Evolutionary conservation across 768 basidiomycete genomes (phyloP), one percentile per base, ranked within the genome.

Genomic region (Kwoniella dejecticola): DNA sequence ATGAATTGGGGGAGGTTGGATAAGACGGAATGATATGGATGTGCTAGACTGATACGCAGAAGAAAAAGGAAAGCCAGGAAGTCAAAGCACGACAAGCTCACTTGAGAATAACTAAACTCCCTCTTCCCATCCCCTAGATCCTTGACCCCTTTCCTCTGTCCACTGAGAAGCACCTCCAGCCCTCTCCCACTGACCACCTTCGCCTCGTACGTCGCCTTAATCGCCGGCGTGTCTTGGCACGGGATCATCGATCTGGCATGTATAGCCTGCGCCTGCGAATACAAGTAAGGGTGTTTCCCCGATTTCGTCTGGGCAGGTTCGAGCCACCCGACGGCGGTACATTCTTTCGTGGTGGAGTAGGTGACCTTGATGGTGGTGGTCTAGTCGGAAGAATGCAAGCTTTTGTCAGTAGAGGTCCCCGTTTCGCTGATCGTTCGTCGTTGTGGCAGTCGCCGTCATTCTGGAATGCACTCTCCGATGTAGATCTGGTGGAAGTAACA

Each of bases 231-330:
- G 74, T 98, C 94, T 84, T 94, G 91, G 59, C 91, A 72, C 2
- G 92, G 93, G 0, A 85, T 83, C 41, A 95, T 78, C 2, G 87
- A 83, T 27, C 93, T 85, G 2, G 89, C 89, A 72, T 94, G 88
- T 67, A 93, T 95, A 61, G 94, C 90, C 67, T 96, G 92, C 71
- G 89, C 90, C 71, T 96, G 94, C 62, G 90, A 91, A 81, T 93
- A 97, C 15, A 97, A 78, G 79, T 89, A 96, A 0, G 90, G 88
- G 74, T 89, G 88, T 19, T 81, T 80, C 67, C 91, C 91, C 7
- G 91, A 91, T 62, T 90, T 89, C 0, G 92, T 96, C 79, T 91
- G 87, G 60, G 88, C 86, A 74, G 90, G 88, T 21, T 85, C 86
- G 10, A 95, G 83, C 91, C 91, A 97, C 60, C 93, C 90, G 13